Evolutionary conservation across 768 basidiomycete species (phyloP).

Genomic region (Hydnum rufescens): DNA sequence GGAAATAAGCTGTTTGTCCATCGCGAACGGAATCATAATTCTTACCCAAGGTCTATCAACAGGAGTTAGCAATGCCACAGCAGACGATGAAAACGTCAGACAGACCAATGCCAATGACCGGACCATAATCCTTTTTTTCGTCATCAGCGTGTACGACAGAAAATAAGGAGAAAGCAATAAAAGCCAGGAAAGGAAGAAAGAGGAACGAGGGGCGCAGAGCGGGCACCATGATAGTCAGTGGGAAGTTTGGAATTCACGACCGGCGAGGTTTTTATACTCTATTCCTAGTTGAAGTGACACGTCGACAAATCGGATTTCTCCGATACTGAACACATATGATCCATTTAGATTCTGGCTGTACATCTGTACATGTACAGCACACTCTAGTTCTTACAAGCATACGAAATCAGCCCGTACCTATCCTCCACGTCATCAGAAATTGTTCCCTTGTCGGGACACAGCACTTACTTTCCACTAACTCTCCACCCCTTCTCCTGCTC

Average conservation of each 20-base stretch:
- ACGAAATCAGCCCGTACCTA: not conserved
- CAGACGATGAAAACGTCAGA: not conserved
- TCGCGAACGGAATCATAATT: not conserved
- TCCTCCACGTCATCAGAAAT: not conserved
- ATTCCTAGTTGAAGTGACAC: not conserved
- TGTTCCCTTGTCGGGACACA: not conserved
- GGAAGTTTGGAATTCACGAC: too few species aligned
- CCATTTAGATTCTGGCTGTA: not conserved
- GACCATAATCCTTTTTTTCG: slow-evolving; percentile 59
- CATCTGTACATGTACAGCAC: too few species aligned
- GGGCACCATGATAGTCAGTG: too few species aligned
- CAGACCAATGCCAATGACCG: slow-evolving; percentile 79
- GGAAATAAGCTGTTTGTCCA: not conserved
- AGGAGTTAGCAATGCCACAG: slow-evolving; percentile 10
- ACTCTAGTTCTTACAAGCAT: too few species aligned
- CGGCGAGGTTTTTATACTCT: too few species aligned
- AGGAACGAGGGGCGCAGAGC: slow-evolving; percentile 13
- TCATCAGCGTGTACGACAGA: slow-evolving; percentile 55
- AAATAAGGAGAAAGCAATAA: too few species aligned
- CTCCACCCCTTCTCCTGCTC: slow-evolving; percentile 36
- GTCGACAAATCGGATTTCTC: not conserved
- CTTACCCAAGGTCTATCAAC: slow-evolving; percentile 34
- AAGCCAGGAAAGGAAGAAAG: slow-evolving; percentile 19
- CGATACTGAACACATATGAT: not conserved
- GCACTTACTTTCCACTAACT: slow-evolving; percentile 51